Percentiles rank a stretch among this genome's conserved stretches.
Conservation (phyloP, 2,329 filamentous ascomycete species). For the Colletotrichum euphorbiae region DNA sequence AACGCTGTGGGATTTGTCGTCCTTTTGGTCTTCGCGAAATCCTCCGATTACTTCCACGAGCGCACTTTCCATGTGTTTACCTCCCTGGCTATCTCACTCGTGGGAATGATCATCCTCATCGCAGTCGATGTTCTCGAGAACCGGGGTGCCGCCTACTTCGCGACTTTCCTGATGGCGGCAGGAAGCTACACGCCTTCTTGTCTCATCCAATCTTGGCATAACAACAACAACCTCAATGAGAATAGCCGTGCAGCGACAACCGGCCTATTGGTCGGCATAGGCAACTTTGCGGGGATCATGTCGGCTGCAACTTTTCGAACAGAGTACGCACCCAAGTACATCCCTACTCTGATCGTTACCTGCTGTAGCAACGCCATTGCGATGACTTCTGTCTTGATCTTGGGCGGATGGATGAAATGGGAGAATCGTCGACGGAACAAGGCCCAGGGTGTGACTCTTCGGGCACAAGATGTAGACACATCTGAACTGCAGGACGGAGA, state of each 20-base stretch:
- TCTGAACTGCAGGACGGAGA: conserved; percentile 52
- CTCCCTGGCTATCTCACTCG: conserved; percentile 46
- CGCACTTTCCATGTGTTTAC: conserved; percentile 59
- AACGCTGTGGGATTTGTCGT: conserved; percentile 60
- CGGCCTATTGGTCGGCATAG: conserved; percentile 61
- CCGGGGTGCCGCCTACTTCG: conserved; percentile 60
- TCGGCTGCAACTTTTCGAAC: conserved; percentile 54
- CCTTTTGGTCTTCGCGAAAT: conserved; percentile 56
- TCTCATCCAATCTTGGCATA: conserved; percentile 62
- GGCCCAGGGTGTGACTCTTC: conserved; percentile 50
- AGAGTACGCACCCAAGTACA: conserved; percentile 61
- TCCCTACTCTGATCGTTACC: conserved; percentile 55
- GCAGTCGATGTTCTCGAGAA: conserved; percentile 47
- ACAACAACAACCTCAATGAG: conserved; percentile 57
- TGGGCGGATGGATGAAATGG: conserved; percentile 59
- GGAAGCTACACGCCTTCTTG: conserved; percentile 61
- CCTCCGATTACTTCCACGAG: conserved; percentile 59
- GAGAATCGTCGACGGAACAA: conserved; percentile 55
- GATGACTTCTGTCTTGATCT: conserved; percentile 51
- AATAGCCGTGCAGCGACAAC: conserved; percentile 58
- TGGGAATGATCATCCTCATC: conserved; percentile 62
- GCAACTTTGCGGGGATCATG: conserved; percentile 59
- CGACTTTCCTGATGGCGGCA: conserved; percentile 62
- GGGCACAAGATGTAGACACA: conserved; percentile 53
- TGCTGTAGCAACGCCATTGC: conserved; percentile 57